Evolutionary conservation across 306 rosid genomes (phyloP), one percentile per base, ranked within the genome.

Genomic region (Trifolium repens): DNA sequence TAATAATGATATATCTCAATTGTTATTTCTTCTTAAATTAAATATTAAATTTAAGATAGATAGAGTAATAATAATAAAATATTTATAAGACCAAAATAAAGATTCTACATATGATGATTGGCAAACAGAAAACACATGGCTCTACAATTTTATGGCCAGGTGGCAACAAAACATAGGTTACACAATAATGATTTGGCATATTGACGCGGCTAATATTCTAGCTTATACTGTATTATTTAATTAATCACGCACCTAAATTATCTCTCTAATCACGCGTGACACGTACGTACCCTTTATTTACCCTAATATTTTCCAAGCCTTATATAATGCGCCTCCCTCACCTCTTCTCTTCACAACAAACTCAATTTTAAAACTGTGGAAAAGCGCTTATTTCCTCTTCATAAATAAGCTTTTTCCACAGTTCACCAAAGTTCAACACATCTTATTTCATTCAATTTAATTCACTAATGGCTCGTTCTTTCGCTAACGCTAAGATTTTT

Each of bases 391-490:
- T 73, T 44, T 22, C 54, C 69, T 50, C 44, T 9, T 8, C 16
- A 52, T 0, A 52, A 34, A 57, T 30, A 55, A 63, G 70, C 13
- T 42, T 42, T 39, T 8, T 42, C 46, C 42, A 39, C 8, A 39
- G 42, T 39, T 39, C 0, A 32, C 35, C 35, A 32, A 32, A 30
- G 5, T 30, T 5, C 35, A 32, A 32, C 35, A 32, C 6, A 32
- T 32, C 35, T 32, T 32, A 4, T 4, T 32, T 32, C 35, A 32
- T 4, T 37, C 42, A 39, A 39, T 39, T 39, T 39, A 39, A 1
- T 39, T 39, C 78, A 86, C 2, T 46, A 46, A 81, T 94, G 98
- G 88, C 97, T 88, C 96, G 85, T 65, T 87, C 97, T 87, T 86
- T 91, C 92, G 71, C 89, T 67, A 86, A 63, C 87, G 84, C 73